Evolutionary conservation across 192 early-diverging fungal species (phyloP).

Genomic region (Pilobolus umbonatus): DNA sequence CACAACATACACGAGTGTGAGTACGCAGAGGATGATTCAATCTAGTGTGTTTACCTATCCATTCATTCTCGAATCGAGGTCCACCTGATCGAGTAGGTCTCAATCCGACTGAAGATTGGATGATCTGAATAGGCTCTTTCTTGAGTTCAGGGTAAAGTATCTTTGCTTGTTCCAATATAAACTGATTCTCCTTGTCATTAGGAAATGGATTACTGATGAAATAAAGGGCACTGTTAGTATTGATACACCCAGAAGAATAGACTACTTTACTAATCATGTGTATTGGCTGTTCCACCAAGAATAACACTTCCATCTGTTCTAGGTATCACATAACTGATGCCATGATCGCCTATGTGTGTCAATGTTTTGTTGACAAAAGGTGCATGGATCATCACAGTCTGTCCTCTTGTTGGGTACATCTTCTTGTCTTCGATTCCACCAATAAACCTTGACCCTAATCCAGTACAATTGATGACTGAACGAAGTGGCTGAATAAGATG

Average conservation of each 20-base stretch:
- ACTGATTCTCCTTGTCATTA: conserved; percentile 36
- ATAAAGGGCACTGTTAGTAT: not conserved
- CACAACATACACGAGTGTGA: conserved; percentile 13
- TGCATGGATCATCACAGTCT: conserved; percentile 71
- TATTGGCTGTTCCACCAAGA: conserved; percentile 25
- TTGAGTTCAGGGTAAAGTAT: conserved; percentile 38
- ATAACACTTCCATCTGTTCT: conserved; percentile 23
- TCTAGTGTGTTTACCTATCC: conserved; percentile 32
- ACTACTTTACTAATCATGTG: conserved; percentile 30
- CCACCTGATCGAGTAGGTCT: conserved; percentile 51
- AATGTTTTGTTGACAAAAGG: conserved; percentile 65
- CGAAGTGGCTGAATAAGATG: conserved; percentile 31
- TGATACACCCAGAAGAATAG: not conserved
- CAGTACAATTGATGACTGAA: conserved; percentile 79
- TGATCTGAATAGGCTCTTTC: conserved; percentile 19
- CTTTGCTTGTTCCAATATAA: conserved; percentile 38
- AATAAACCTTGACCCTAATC: conserved; percentile 58
- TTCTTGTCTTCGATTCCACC: conserved; percentile 67
- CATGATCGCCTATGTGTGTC: conserved; percentile 33
- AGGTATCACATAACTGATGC: conserved; percentile 30
- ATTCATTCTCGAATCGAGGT: conserved; percentile 45
- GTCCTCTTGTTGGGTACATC: conserved; percentile 77
- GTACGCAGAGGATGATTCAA: no score
- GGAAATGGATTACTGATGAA: conserved; percentile 20
- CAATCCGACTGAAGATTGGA: conserved; percentile 46